Base-by-base conservation (phyloP, 2,329 filamentous ascomycete genomes). In the Falciphora oryzae region DNA sequence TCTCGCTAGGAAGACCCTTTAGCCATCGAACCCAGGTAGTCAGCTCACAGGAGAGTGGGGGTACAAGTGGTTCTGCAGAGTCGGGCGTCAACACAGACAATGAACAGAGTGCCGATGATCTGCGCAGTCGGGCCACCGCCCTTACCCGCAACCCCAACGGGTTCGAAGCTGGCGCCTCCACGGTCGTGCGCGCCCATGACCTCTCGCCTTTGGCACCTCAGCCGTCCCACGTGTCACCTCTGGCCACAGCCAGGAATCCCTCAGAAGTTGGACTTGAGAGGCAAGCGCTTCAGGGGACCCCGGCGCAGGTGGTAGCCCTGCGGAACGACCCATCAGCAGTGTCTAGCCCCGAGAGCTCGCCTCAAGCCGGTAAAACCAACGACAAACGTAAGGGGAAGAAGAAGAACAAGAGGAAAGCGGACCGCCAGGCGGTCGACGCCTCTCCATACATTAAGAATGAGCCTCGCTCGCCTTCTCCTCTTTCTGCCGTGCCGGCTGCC, bases 131-230 rank as follows among this genome's bases (percentile, higher is more conserved):
- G 27, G 27, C 62, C 32, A n/a, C 28, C 29, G 62, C 57, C 27
- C 57, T 32, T 11, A 18, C 31, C 31, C 62, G 35, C 32, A 38
- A 59, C 31, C 29, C 62, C 14, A 25, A 50, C 32, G 35, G 31
- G 8, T 59, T 59, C n/a, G 53, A 59, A 18, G 35, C 32, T 27
- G 57, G 57, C 3, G 38, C 7, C 35, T 27, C 57, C 16, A 59
- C 87, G 63, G 79, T 93, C 65, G 81, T 93, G 70, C 86, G 87
- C 72, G 88, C 87, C 69, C 89, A 93, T 73, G 88, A 93, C 70
- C 85, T 88, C 62, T 88, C 87, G 50, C 89, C 89, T 57, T 78
- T 89, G 72, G 91, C 91, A 63, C 90, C 91, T 31, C 90, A 91
- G 71, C 90, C 91, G 63, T 87, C 88, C 61, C 89, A 91, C 72